Evolutionary conservation across 139 green algal species (phyloP), one percentile per base, ranked within the genome.

Genomic region (Pycnococcus provasolii): DNA sequence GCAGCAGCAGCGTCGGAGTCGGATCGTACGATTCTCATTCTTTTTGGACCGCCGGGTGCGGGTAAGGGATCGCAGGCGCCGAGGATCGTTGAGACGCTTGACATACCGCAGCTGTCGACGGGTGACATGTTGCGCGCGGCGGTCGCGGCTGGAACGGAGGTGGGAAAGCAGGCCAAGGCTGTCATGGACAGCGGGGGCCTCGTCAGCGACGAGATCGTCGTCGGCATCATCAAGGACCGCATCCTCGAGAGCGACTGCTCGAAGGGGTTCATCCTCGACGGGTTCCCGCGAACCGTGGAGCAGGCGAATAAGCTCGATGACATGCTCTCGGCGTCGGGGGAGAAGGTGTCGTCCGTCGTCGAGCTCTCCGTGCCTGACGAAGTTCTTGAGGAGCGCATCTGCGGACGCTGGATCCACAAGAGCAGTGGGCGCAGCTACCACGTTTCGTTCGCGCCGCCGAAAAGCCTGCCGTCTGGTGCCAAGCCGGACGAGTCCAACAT

Each of bases 161-260:
- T 83, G 4, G 77, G 77, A 9, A 43, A 76, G 42, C 53, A 81
- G 54, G 76, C 92, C 46, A 97, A 98, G 79, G 91, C 95, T 71
- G 89, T 89, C 0, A 98, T 98, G 92, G 90, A 98, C 3, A 66
- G 82, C 42, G 90, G 90, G 7, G 88, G 77, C 0, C 81, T 96
- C 37, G 90, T 96, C 8, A 84, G 75, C 8, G 90, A 96, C 67
- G 88, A 96, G 5, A 90, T 96, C 46, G 90, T 96, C 45, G 84
- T 96, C 39, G 87, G 87, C 2, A 80, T 96, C 39, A 95, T 96
- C 51, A 82, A 77, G 50, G 88, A 96, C 57, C 74, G 80, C 60
- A 86, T 86, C 58, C 62, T 42, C 61, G 68, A 70, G 64, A 79
- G 87, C 0, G 88, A 95, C 59, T 95, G 90, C 84, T 76, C 77